Evolutionary conservation across 2,329 filamentous ascomycete genomes (phyloP), one percentile per base, ranked within the genome.

Genomic region (Shiraia bambusicola): DNA sequence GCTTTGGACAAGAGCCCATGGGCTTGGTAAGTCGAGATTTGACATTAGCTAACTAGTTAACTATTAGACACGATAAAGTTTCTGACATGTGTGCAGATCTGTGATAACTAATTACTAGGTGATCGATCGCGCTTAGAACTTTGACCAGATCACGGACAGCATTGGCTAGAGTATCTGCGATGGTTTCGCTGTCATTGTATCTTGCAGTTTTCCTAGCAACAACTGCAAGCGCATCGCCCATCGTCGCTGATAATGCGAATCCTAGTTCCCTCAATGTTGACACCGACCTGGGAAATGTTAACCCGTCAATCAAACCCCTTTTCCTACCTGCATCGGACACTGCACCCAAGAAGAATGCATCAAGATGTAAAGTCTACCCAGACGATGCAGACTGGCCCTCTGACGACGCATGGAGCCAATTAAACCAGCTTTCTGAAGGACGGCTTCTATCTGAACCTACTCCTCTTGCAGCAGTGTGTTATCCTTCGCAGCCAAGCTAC

Each of bases 291-390:
- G 40, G 57, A 32, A 49, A 40, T 15, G 44, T 63, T 17, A 22
- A 44, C 24, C 38, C 52, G 15, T 35, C 47, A 2, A 30, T 66
- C 33, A 54, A 46, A 32, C 37, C 42, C 4, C 52, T 65, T 4
- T 63, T 65, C 14, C 37, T 47, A 9, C 49, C 58, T 3, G 43
- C 36, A 15, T 47, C 48, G 14, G 36, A 40, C 12, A 27, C 46
- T 11, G 12, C 47, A 3, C 42, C 53, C 14, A 47, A 37, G n/a
- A 49, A 45, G 19, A 45, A 43, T 15, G 50, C 52, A 8, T 58
- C 58, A 9, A 42, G 58, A 46, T 80, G 77, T 63, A 80, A 78
- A 58, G 67, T 74, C 2, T 74, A 71, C 32, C 77, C 76, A 2
- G 70, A 68, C 14, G 70, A 71, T 11, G 16, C 58, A 6, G 57